These are phyloP conservation scores for Davidsoniella neocaledoniae DNA, from an alignment of 2,329 filamentous ascomycete species.

Conservation along the genomic window DNA sequence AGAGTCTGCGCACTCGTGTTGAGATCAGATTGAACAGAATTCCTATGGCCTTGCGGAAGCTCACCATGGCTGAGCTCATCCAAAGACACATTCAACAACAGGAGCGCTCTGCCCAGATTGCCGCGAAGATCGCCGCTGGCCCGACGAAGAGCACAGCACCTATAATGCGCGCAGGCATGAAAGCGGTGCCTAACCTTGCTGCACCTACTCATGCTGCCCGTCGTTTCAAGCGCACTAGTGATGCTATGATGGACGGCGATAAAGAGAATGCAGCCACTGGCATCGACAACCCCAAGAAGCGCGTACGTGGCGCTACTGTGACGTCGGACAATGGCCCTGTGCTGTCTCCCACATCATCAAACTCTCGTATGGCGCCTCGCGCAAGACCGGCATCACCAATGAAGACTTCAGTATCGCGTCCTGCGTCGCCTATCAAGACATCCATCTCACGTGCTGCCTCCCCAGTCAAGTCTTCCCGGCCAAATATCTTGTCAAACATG, in stretches of 20 bases:
- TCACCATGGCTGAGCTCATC: constrained; percentile 68
- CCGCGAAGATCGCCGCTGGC: constrained; percentile 12
- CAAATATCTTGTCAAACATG: constrained; percentile 33
- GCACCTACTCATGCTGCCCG: constrained; percentile 8
- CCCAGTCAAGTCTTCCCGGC: constrained; percentile 35
- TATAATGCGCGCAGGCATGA: constrained; percentile 14
- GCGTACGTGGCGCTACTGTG: constrained; percentile 25
- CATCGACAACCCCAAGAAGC: constrained; percentile 55
- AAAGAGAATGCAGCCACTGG: constrained; percentile 52
- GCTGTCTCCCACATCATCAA: constrained; percentile 68
- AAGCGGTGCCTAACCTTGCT: constrained; percentile 6
- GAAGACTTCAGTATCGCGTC: constrained; percentile 14
- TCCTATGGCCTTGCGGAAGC: constrained; percentile 58
- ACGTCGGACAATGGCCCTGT: constrained; percentile 38
- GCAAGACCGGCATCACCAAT: constrained; percentile 10
- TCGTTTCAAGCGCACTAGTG: constrained; percentile 27
- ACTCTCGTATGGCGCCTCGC: constrained; percentile 49
- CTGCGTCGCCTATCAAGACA: constrained; percentile 28
- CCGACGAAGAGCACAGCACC: constrained; percentile 20
- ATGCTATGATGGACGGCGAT: constrained; percentile 46
- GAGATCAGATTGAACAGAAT: constrained; percentile 91
- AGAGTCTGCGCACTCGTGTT: constrained; percentile 68
- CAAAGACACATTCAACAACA: constrained; percentile 31
- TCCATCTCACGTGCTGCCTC: constrained; percentile 36
- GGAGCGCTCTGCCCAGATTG: constrained; percentile 16